A percentile compares a stretch with the other conserved stretches of the same genome.
Conservation (phyloP, 2,329 filamentous ascomycete genomes). For the Diatrype stigma region DNA sequence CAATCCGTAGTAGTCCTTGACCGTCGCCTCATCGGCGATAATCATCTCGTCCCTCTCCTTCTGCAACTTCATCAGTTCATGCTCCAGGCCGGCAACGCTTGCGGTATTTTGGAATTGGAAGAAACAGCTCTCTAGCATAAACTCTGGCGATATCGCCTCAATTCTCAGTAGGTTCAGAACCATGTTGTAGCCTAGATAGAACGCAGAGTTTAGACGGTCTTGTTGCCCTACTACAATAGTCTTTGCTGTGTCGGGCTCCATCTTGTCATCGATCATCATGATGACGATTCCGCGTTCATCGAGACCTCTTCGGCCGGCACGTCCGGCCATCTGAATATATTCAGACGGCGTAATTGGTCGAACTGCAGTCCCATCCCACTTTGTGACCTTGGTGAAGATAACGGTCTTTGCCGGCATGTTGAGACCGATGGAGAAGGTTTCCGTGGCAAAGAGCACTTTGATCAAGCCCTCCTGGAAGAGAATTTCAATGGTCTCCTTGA, state of each 20-base stretch:
- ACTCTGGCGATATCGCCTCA: constrained; percentile 98
- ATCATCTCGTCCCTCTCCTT: constrained; percentile 66
- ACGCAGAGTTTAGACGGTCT: constrained; percentile 95
- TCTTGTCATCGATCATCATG: constrained; percentile 98
- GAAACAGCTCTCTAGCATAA: constrained; percentile 98
- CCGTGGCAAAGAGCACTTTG: constrained; percentile 95
- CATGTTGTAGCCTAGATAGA: constrained; percentile 99
- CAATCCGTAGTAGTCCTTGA: constrained; percentile 92
- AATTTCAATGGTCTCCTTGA: constrained; percentile 99
- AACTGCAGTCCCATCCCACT: constrained; percentile 80
- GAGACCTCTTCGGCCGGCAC: constrained; percentile 92
- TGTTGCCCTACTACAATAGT: constrained; percentile 95
- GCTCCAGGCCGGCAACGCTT: constrained; percentile 78
- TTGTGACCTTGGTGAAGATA: constrained; percentile 94
- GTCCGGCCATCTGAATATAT: constrained; percentile 98
- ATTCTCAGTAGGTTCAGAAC: constrained; percentile 93
- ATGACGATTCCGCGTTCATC: constrained; percentile 98
- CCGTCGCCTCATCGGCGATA: constrained; percentile 80
- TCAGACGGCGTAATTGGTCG: constrained; percentile 90
- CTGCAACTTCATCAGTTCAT: constrained; percentile 75
- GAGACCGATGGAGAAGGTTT: constrained; percentile 96
- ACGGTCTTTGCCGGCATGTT: constrained; percentile 99
- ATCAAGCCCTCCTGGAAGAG: constrained; percentile 97
- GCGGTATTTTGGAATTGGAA: constrained; percentile 97
- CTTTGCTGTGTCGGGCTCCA: constrained; percentile 91